phyloP scores from a whole-genome alignment of 1,284 basidiomycete species.

The Fomitopsis pinicola region DNA sequence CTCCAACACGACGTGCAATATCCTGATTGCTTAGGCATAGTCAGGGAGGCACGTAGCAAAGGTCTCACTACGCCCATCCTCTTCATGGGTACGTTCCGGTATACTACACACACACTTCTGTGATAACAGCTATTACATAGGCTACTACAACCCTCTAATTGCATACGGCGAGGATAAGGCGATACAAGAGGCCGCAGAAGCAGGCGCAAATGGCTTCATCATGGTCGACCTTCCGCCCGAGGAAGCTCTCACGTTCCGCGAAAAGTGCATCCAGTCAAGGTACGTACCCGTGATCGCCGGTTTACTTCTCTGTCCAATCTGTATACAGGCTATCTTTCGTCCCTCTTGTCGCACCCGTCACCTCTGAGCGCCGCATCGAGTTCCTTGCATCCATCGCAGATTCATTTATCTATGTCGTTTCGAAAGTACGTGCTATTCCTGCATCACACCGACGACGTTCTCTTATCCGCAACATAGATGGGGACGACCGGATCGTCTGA shows the following conservation, averaged over 20 bases:
- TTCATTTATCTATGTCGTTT: slow-evolving; percentile 96
- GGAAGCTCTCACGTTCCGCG: slow-evolving; percentile 88
- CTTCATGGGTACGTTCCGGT: slow-evolving; percentile 76
- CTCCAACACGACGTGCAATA: slow-evolving; percentile 80
- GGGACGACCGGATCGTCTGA: slow-evolving; percentile 94
- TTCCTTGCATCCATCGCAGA: slow-evolving; percentile 93
- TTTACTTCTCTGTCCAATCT: background rate
- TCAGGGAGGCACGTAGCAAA: slow-evolving; percentile 75
- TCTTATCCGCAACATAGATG: slow-evolving; percentile 57
- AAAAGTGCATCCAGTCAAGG: slow-evolving; percentile 80
- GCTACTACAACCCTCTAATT: slow-evolving; percentile 95
- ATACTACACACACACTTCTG: background rate
- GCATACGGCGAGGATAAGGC: slow-evolving; percentile 95
- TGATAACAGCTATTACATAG: slow-evolving; percentile 35
- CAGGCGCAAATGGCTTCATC: slow-evolving; percentile 97
- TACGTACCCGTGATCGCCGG: slow-evolving; percentile 33
- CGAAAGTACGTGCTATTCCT: slow-evolving; percentile 54
- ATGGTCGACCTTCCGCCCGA: slow-evolving; percentile 98
- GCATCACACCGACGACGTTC: background rate
- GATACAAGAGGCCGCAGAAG: slow-evolving; percentile 82
- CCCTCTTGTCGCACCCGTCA: slow-evolving; percentile 94
- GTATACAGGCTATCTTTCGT: slow-evolving; percentile 84
- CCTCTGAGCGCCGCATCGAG: slow-evolving; percentile 81
- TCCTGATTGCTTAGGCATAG: slow-evolving; percentile 66
- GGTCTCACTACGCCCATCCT: slow-evolving; percentile 87